A percentile compares a stretch with the other conserved stretches of the same genome.
phyloP scores from a whole-genome alignment of 129 eudicot genomes.

The Centella asiatica region DNA sequence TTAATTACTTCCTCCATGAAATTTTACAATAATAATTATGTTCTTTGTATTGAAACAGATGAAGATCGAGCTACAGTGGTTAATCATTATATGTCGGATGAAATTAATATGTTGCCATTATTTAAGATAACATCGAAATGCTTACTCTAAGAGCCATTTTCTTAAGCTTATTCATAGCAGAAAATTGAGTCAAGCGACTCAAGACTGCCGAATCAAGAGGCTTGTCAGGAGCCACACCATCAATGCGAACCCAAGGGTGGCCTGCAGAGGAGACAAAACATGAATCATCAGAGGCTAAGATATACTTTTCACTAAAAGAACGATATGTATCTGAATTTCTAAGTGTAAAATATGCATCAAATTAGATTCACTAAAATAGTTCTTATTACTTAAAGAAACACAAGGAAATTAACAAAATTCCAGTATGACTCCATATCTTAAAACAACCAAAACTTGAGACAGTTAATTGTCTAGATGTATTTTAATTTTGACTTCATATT shows the following conservation, averaged over 20 bases:
- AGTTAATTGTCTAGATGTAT: neutral
- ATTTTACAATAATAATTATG: neutral
- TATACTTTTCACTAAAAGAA: neutral
- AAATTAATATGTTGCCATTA: neutral
- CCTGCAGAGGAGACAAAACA: conserved; percentile 13
- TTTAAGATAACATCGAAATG: neutral
- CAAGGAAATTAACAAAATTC: too few relatives aligned
- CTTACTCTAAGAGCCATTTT: conserved; percentile 38
- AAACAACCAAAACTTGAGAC: neutral
- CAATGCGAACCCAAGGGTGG: conserved; percentile 29
- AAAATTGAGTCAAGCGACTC: conserved; percentile 23
- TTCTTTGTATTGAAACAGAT: neutral
- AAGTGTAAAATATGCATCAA: neutral
- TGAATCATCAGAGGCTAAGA: neutral
- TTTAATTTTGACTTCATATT: neutral
- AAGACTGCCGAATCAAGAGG: conserved; percentile 31
- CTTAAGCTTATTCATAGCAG: conserved; percentile 37
- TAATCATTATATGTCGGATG: neutral
- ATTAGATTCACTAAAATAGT: too few relatives aligned
- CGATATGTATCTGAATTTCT: neutral
- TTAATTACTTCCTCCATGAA: neutral
- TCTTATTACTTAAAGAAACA: too few relatives aligned
- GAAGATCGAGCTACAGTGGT: neutral
- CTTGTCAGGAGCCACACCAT: conserved; percentile 36
- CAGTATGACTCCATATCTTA: neutral